Conservation (phyloP, 805 yeast species). For the Kazachstania martiniae region DNA sequence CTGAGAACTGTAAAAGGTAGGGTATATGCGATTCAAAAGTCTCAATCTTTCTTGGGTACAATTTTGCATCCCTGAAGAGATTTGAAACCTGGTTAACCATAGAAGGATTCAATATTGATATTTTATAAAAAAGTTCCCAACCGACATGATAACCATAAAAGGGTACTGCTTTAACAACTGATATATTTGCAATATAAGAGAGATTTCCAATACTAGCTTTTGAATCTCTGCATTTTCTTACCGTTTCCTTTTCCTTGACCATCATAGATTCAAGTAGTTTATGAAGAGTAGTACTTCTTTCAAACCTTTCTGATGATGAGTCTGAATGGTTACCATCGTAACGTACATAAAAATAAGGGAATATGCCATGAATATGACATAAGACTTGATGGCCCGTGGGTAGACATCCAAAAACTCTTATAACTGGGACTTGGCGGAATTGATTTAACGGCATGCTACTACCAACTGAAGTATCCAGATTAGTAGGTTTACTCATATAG, state of each 20-base stretch:
- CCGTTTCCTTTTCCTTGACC: conserved; percentile 11
- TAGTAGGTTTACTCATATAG: conserved; percentile 48
- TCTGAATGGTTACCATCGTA: conserved; percentile 35
- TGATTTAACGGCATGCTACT: conserved; percentile 23
- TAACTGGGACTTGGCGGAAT: conserved; percentile 52
- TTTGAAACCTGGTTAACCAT: conserved; percentile 45
- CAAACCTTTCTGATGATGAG: conserved; percentile 15
- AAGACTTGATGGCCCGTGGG: conserved; percentile 47
- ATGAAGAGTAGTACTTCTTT: conserved; percentile 32
- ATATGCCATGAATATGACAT: conserved; percentile 74
- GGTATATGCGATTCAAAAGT: conserved; percentile 79
- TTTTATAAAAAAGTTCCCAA: conserved; percentile 52
- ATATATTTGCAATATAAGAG: conserved; percentile 46
- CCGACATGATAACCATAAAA: conserved; percentile 78
- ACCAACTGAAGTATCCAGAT: conserved; percentile 38
- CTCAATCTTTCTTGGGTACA: conserved; percentile 32
- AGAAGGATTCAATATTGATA: conserved; percentile 54
- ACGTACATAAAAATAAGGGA: conserved; percentile 68
- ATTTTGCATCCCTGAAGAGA: conserved; percentile 35
- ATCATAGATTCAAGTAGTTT: conserved; percentile 36
- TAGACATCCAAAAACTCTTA: conserved; percentile 66
- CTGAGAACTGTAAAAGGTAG: conserved; percentile 59
- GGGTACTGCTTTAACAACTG: conserved; percentile 63
- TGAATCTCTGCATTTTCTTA: conserved; percentile 1
- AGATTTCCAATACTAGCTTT: conserved; percentile 7